phyloP scores from a whole-genome alignment of 345 rosid genomes.

The Syzygium jambos region DNA sequence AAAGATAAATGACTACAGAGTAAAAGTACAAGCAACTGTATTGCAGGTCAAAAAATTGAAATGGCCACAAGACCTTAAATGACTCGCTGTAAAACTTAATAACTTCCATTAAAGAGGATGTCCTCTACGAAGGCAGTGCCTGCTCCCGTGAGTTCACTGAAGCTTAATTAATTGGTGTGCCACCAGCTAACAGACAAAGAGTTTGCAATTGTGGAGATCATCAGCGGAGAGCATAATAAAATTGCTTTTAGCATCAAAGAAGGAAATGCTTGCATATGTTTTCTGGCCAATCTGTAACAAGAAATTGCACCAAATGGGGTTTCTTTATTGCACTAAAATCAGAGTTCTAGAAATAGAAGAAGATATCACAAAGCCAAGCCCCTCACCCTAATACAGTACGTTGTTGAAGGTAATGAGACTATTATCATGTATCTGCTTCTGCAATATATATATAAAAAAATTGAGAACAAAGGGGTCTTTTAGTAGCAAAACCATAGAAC shows the following conservation, averaged over 20 bases:
- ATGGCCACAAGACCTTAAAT: neutral
- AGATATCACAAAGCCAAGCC: neutral
- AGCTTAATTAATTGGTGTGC: neutral
- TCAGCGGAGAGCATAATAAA: neutral
- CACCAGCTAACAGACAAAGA: neutral
- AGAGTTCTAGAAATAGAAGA: neutral
- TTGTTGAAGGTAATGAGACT: neutral
- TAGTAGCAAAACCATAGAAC: neutral
- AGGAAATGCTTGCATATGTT: neutral
- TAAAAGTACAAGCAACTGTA: neutral
- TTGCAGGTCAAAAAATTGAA: neutral
- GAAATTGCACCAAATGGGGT: neutral
- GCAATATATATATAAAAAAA: neutral
- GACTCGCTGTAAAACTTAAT: neutral
- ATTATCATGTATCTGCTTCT: neutral
- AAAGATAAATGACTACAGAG: neutral
- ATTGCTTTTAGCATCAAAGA: neutral
- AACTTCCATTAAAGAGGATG: neutral
- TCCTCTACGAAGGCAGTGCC: neutral
- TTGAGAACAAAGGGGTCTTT: neutral
- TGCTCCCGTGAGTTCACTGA: neutral
- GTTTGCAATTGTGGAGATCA: neutral
- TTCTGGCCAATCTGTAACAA: neutral
- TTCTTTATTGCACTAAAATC: neutral
- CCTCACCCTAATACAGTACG: neutral